Evolutionary conservation across 78 protist genomes (phyloP), one percentile per base, ranked within the genome.

Genomic region (Dictyostelium purpureum): DNA sequence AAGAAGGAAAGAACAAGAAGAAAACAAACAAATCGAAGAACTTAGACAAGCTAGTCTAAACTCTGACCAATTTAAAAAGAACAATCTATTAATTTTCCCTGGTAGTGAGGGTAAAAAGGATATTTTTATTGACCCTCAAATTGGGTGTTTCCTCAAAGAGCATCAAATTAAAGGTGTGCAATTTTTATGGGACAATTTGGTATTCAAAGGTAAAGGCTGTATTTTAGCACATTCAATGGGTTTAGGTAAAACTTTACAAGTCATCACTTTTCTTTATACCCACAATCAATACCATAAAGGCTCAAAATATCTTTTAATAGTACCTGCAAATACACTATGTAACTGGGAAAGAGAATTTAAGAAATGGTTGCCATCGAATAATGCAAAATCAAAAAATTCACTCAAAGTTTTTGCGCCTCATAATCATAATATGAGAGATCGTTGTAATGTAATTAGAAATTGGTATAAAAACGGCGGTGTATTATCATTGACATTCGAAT

Each of bases 221-320:
- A 73, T 97, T 6, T 81, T 97, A 6, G 97, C 97, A 12, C 98
- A 97, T 61, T 70, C 96, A 24, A 97, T 97, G 98, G 98, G 98
- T 10, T 65, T 97, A 1, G 98, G 98, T 35, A 97, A 97, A 74
- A 75, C 98, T 6, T 31, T 93, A 4, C 95, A 94, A 35, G 63
- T 83, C 0, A 38, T 90, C 33, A 1, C 94, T 19, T 85, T 89
- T 71, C 4, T 90, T 21, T 75, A 76, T n/a, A 73, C 95, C 19
- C 90, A 83, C 21, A 21, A 19, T 24, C 21, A 7, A 19, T 21
- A 33, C 12, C 2, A 43, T 14, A 77, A 77, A 26, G 33, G 37
- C 6, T 4, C 80, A 1, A 69, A 56, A 28, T 83, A 83, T 28
- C 59, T 83, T 0, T 38, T 83, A 80, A 83, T 83, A 43, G 79